phyloP scores from a whole-genome alignment of 345 rosid genomes.

The Syzygium aromaticum region DNA sequence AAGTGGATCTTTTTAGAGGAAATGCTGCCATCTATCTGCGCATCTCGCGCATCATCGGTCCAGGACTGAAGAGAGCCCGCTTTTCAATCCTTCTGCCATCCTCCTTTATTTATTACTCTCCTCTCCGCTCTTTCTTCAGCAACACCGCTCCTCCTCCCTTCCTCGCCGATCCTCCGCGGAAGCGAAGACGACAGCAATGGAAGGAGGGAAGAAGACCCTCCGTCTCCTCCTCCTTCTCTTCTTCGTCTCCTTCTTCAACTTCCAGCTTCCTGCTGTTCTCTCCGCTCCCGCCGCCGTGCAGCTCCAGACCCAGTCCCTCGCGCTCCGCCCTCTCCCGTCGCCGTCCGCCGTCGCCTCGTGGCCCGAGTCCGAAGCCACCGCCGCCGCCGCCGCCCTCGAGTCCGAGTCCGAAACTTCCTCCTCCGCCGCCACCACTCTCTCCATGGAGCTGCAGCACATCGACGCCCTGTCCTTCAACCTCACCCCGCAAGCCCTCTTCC shows the following conservation, averaged over 20 bases:
- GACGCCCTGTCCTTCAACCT: constrained; percentile 50
- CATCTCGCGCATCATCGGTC: too few species aligned
- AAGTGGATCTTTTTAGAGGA: not conserved
- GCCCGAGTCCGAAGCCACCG: constrained; percentile 16
- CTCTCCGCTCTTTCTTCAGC: constrained; percentile 3
- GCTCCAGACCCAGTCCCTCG: constrained; percentile 11
- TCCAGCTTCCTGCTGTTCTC: not conserved
- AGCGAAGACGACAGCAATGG: not conserved
- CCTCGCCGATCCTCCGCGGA: not conserved
- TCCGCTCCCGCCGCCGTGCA: constrained; percentile 17
- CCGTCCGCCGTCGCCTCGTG: constrained; percentile 10
- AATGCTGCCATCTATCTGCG: not conserved
- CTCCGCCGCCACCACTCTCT: constrained; percentile 38
- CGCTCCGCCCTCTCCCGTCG: constrained; percentile 12
- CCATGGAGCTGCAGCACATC: constrained; percentile 43
- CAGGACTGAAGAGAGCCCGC: not conserved
- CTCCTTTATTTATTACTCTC: not conserved
- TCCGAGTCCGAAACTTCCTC: constrained; percentile 4
- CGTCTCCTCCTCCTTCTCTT: not conserved
- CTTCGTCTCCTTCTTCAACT: not conserved
- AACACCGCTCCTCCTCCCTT: not conserved
- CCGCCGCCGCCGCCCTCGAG: constrained; percentile 29
- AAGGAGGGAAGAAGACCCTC: not conserved
- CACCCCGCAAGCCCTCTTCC: constrained; percentile 58
- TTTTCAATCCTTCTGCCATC: not conserved